Conservation (phyloP, 345 rosid genomes). For the Viola odorata region DNA sequence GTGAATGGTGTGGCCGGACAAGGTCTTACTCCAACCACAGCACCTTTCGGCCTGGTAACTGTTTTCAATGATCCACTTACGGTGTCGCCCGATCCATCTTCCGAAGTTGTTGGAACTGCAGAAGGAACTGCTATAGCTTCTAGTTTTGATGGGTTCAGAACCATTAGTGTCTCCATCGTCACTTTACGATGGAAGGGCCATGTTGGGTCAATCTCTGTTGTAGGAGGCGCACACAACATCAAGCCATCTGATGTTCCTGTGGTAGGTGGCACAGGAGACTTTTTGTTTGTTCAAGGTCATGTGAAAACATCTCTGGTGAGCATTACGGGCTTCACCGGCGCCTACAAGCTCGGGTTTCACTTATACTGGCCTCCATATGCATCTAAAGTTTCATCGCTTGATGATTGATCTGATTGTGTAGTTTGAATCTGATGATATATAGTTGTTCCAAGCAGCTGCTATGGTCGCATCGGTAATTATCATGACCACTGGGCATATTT, state of each 20-base stretch:
- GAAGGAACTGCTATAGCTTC: constrained; percentile 22
- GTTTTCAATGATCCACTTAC: constrained; percentile 30
- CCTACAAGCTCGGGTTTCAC: constrained; percentile 30
- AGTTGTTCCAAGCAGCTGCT: too few species aligned
- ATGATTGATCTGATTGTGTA: background rate
- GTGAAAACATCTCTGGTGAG: constrained; percentile 21
- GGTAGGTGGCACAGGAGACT: constrained; percentile 31
- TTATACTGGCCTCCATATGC: constrained; percentile 30
- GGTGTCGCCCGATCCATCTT: constrained; percentile 12
- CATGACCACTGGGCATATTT: too few species aligned
- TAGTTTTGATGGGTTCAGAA: constrained; percentile 26
- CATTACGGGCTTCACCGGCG: constrained; percentile 11
- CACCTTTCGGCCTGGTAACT: constrained; percentile 32
- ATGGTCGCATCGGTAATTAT: too few species aligned
- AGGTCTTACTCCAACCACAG: constrained; percentile 8
- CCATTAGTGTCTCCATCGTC: constrained; percentile 32
- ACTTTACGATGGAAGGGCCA: constrained; percentile 18
- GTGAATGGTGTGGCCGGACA: constrained; percentile 21
- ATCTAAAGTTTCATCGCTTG: background rate
- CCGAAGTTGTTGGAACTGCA: constrained; percentile 25
- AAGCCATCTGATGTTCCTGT: constrained; percentile 32
- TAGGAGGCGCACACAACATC: constrained; percentile 28
- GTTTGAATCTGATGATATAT: too few species aligned
- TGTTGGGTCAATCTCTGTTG: constrained; percentile 26
- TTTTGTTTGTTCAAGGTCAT: constrained; percentile 28